Evolutionary conservation across 305 asterid genomes (phyloP), one percentile per base, ranked within the genome.

Genomic region (Fraxinus greggii): DNA sequence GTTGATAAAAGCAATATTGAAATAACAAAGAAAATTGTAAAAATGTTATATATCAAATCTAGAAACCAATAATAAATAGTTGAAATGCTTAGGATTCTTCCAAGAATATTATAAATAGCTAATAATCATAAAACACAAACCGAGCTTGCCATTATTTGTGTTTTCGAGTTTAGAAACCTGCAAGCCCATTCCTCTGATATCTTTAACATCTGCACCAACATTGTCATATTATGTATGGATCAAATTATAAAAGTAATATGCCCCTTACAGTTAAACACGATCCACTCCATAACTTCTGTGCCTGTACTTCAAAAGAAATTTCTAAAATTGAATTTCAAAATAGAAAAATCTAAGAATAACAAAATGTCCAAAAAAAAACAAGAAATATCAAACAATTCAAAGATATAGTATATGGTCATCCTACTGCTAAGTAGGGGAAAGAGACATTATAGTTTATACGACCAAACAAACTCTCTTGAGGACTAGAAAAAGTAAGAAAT

Each of bases 151-250:
- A 86, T 76, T 91, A 80, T 90, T 92, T 24, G 86, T 85, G 79
- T 86, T 92, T 91, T 93, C 97, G 79, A 96, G 99, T 89, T 96
- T 96, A 13, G 99, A 92, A 83, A 94, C 98, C 88, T 96, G 98
- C 90, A 96, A 88, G 86, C 98, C 98, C 95, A 94, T 85, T 79
- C 98, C 99, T 88, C 98, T 88, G 82, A 96, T 89, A 84, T 94
- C 98, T 85, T 88, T 85, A 75, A 92, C 97, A 90, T 94, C 99
- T 94, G 85, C 80, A 88, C 23, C 76, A 38, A 51, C 72, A 48
- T 32, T 67, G 75, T 79, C 72, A 87, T 86, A 70, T 74, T 45
- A 80, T 65, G 69, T 67, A 8, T 7, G 45, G 38, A 29, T 15
- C 38, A 29, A 15, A 28, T 61, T 61, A 61, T 29, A 29, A 31